Percentiles rank a stretch among this genome's conserved stretches.
Conservation (phyloP, 208 protist genomes). For the Crithidia sp. region DNA sequence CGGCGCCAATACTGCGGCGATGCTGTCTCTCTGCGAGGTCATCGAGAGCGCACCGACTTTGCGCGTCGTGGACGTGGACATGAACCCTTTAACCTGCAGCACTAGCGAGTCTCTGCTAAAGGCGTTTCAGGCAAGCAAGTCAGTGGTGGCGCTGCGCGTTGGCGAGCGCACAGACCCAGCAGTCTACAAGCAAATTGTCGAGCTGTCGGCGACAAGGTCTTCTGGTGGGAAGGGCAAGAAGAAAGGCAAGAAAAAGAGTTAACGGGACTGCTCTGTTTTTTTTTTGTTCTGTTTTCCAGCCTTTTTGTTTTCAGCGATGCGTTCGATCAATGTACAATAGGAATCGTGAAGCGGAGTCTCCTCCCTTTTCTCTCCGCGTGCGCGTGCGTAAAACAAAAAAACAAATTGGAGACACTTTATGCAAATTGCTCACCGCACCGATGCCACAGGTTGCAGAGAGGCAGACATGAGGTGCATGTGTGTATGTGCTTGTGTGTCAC, state of each 20-base stretch:
- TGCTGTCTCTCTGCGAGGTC: constrained; percentile 83
- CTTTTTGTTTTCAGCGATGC: background rate
- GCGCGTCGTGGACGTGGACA: constrained; percentile 70
- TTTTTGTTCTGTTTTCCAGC: constrained; percentile 3
- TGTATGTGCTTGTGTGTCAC: no score
- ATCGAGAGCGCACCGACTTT: constrained; percentile 64
- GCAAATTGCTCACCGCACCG: no score
- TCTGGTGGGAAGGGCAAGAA: constrained; percentile 39
- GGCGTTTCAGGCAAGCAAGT: constrained; percentile 61
- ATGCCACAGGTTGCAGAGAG: no score
- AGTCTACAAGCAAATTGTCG: constrained; percentile 71
- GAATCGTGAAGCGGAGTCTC: no score
- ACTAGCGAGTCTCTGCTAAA: constrained; percentile 52
- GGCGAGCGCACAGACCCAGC: constrained; percentile 67
- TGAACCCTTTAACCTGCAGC: constrained; percentile 69
- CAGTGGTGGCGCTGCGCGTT: constrained; percentile 50
- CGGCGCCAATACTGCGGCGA: constrained; percentile 45
- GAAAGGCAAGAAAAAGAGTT: constrained; percentile 33
- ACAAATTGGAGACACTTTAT: background rate
- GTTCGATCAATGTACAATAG: background rate
- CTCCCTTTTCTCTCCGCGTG: no score
- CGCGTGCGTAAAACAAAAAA: background rate
- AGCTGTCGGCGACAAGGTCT: constrained; percentile 52
- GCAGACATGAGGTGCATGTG: no score
- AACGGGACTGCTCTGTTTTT: background rate